Evolutionary conservation across 1,284 basidiomycete species (phyloP).

Genomic region (Sparassis latifolia): DNA sequence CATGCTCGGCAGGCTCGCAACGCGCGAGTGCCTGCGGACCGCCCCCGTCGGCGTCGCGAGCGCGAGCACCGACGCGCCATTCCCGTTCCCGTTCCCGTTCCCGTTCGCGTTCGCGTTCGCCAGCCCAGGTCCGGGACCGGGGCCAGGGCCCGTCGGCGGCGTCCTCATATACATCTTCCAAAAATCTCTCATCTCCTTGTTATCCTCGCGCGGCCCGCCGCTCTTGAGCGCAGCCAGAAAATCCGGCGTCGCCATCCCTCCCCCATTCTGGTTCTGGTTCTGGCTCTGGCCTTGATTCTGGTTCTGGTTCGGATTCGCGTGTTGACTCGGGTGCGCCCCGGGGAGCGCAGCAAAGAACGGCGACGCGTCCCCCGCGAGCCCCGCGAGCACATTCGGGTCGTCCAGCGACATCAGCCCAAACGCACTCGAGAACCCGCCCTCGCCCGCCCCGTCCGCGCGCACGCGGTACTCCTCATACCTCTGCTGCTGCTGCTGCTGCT

Average conservation of each 20-base stretch:
- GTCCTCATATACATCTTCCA: constrained; percentile 73
- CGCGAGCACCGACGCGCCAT: constrained; percentile 14
- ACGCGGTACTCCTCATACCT: too few species aligned
- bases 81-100: too few species aligned
- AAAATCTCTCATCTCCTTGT: constrained; percentile 57
- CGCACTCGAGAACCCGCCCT: constrained; percentile 53
- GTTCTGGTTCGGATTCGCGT: neutral
- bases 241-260: constrained; percentile 18
- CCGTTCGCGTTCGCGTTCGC: too few species aligned
- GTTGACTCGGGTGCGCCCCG: constrained; percentile 1
- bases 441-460: constrained; percentile 12
- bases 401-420: constrained; percentile 70
- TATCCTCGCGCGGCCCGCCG: constrained; percentile 38
- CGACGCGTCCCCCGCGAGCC: constrained; percentile 45
- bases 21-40: constrained; percentile 40
- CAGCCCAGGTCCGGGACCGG: too few species aligned
- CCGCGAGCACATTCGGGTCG: constrained; percentile 57
- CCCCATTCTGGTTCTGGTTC: constrained; percentile 3
- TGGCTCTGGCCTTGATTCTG: neutral
- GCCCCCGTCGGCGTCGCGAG: constrained; percentile 22
- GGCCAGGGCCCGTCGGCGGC: constrained; percentile 47
- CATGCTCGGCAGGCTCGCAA: constrained; percentile 57
- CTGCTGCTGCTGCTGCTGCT: neutral
- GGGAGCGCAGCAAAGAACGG: constrained; percentile 51
- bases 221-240: constrained; percentile 20